Base-by-base conservation (phyloP, 2,329 filamentous ascomycete species). In the Colletotrichum noveboracense region DNA sequence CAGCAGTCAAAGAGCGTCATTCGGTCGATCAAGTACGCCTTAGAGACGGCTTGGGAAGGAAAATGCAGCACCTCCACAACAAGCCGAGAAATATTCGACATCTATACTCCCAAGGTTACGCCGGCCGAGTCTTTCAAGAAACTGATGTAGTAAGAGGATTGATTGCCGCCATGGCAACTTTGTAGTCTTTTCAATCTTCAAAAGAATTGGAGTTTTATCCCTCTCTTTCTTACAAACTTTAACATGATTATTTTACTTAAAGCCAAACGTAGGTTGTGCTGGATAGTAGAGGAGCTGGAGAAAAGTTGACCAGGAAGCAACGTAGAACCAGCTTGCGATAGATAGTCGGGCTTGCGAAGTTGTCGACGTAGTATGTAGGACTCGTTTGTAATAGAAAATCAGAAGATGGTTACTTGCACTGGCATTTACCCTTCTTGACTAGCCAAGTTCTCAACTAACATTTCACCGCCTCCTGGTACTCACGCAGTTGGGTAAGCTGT, bases 41-140 rank as follows among this genome's bases (percentile, higher is more conserved):
- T 10, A 0, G 77, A 79, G 26, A 78, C 79, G 2, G 58, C 61
- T 0, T 85, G 84, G 84, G 81, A 81, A 14, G 84, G 84, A 1
- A 80, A 83, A 56, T 81, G 78, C 66, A 74, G 79, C 12, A 80
- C 78, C 21, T 78, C 77, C 3, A 78, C 79, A 5, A 81, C 80
- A 0, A 81, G 80, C 69, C 75, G 79, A 69, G 80, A 82, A 34
- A 78, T 85, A 0, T 18, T 83, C 18, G 69, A 80, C 66, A n/a
- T 86, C 18, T 79, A 79, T 75, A 71, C 80, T 4, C 82, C 83
- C 1, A 83, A 78, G 38, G 30, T 66, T 18, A 52, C 62, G 8
- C 21, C 38, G 5, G 36, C 62, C 5, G 21, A 66, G 36, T 38
- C 36, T 21, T 66, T 52, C 38, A 52, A 52, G 38, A 30, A 6